A percentile compares a stretch with the other conserved stretches of the same genome.
Evolutionary conservation across 306 rosid genomes (phyloP).

Genomic region (Trifolium repens): DNA sequence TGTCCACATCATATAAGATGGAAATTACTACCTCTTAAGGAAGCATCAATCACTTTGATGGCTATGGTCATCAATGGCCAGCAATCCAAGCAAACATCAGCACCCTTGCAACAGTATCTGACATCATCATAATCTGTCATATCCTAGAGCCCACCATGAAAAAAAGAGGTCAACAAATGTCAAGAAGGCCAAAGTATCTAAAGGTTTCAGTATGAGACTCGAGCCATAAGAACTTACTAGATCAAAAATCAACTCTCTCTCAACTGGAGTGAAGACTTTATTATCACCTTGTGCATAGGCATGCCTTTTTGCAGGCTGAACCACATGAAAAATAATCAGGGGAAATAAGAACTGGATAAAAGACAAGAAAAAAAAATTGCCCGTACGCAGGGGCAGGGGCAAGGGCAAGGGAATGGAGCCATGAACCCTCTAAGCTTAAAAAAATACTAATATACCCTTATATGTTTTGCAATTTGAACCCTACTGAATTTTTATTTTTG

Average conservation of each 20-base stretch:
- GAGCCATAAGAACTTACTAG: conserved; percentile 60
- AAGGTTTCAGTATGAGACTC: not conserved
- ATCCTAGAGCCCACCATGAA: conserved; percentile 55
- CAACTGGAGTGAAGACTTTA: conserved; percentile 78
- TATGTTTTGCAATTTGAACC: too few relatives aligned
- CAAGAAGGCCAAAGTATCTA: conserved; percentile 16
- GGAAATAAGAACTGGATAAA: not conserved
- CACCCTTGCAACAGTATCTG: conserved; percentile 96
- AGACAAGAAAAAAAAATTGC: not conserved
- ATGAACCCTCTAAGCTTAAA: too few relatives aligned
- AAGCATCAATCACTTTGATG: conserved; percentile 79
- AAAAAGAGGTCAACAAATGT: not conserved
- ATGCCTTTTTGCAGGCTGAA: conserved; percentile 85
- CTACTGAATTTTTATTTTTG: too few relatives aligned
- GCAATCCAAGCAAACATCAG: conserved; percentile 90
- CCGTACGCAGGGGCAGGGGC: too few relatives aligned
- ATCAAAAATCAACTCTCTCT: conserved; percentile 90
- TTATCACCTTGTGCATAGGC: conserved; percentile 83
- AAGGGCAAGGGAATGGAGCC: too few relatives aligned
- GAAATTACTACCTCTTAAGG: conserved; percentile 71
- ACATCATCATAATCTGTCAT: conserved; percentile 90
- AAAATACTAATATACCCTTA: too few relatives aligned
- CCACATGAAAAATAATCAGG: conserved; percentile 20
- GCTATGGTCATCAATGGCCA: conserved; percentile 97
- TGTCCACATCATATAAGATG: conserved; percentile 31